A percentile compares a stretch with the other conserved stretches of the same genome.
Evolutionary conservation across 371 early-diverging fungal species (phyloP).

Genomic region (Chytridium lagenaria): DNA sequence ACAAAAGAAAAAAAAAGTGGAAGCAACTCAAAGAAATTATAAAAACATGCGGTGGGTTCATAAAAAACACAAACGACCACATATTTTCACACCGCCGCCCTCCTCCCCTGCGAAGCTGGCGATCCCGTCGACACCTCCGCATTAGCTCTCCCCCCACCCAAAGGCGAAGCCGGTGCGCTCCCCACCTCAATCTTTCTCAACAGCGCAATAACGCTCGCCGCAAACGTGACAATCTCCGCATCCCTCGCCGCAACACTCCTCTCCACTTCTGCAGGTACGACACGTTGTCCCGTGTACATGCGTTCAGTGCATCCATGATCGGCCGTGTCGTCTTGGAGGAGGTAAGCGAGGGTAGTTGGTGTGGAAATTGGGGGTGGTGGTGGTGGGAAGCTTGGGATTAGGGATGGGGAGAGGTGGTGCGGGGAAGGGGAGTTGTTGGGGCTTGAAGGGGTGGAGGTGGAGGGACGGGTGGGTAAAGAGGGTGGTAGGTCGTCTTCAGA

Average conservation of each 20-base stretch:
- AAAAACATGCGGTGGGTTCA: too few relatives aligned
- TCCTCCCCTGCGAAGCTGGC: too few relatives aligned
- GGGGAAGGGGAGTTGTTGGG: background rate
- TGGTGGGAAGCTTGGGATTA: background rate
- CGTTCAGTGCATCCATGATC: constrained; percentile 1
- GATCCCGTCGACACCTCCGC: too few relatives aligned
- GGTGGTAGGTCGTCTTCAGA: too few relatives aligned
- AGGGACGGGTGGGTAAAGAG: too few relatives aligned
- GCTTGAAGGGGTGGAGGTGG: too few relatives aligned
- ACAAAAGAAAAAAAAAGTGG: too few relatives aligned
- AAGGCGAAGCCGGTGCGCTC: too few relatives aligned
- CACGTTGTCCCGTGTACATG: constrained; percentile 13
- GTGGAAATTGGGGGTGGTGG: background rate
- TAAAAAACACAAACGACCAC: too few relatives aligned
- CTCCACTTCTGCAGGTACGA: constrained; percentile 5
- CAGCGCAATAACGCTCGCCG: constrained; percentile 4
- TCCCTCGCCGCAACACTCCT: constrained; percentile 4
- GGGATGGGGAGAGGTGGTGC: background rate
- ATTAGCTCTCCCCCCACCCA: too few relatives aligned
- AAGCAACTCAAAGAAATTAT: too few relatives aligned
- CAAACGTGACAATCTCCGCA: background rate
- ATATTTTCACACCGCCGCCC: too few relatives aligned
- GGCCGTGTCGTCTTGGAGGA: background rate
- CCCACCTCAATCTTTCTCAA: background rate
- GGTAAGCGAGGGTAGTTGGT: background rate